Base-by-base conservation (phyloP, 805 yeast species). In the Monosporozyma yasuniensis region DNA sequence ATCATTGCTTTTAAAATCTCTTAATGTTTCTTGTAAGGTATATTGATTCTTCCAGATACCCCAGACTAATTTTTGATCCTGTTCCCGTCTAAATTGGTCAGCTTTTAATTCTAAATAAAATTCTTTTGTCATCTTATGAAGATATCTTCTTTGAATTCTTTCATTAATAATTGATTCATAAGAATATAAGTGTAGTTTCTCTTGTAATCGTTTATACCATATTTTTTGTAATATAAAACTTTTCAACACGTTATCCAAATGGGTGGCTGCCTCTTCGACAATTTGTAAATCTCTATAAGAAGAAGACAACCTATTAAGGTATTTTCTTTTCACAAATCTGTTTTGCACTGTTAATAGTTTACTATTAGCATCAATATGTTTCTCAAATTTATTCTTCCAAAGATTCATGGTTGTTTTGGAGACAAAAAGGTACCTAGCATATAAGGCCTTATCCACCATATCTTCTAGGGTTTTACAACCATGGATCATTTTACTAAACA, bases 151-250 rank as follows among this genome's bases (percentile, higher is more conserved):
- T 43, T 43, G 25, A 11, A 43, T 12, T 12, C 27, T 42, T 18
- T 42, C 27, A 28, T 44, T 34, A 3, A 10, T 23, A 11, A 44
- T 37, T 12, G 28, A 19, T 8, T 9, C 4, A 8, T 37, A 34
- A 9, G 50, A 42, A 38, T 48, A 48, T n/a, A 42, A 35, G 28
- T 37, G 47, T 30, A 48, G n/a, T 28, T 39, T 42, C 23, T 48
- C 50, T 7, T 28, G 25, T 14, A 48, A 57, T 37, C 61, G 52
- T 44, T 51, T 56, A 10, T 18, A 23, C 67, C 66, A 64, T 4
- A 59, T 27, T 6, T 49, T 47, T 12, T 50, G 43, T 28, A 63
- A 55, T 9, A 55, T 46, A 46, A 47, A 51, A 25, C 34, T 35
- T 16, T 47, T 16, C 3, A 56, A 46, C 23, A 54, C 39, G 8